Conservation (phyloP, 2,329 filamentous ascomycete species). For the Aspergillus bombycis region DNA sequence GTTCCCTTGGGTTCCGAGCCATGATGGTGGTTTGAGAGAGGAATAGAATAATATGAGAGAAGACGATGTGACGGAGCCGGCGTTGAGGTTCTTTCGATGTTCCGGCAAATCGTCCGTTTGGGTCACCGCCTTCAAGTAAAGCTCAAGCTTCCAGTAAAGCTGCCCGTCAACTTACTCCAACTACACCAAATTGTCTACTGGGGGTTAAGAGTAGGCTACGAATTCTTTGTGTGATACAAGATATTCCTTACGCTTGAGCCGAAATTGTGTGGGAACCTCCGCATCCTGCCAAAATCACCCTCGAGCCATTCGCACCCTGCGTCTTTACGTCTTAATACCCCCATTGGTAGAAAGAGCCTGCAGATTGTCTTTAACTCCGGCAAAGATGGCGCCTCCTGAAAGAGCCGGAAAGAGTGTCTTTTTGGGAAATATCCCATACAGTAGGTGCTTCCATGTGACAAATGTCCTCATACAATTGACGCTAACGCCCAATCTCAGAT, state of each 20-base stretch:
- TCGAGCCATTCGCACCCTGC: neutral
- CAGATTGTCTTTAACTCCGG: neutral
- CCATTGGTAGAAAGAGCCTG: slow-evolving; percentile 2
- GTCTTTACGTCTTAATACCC: neutral
- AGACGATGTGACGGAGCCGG: slow-evolving; percentile 31
- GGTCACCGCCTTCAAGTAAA: slow-evolving; percentile 28
- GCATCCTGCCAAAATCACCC: neutral
- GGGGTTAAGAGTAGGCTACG: neutral
- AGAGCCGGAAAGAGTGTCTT: slow-evolving; percentile 51
- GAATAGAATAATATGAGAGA: slow-evolving; percentile 26
- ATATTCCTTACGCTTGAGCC: neutral
- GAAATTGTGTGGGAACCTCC: neutral
- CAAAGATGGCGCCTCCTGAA: slow-evolving; percentile 47
- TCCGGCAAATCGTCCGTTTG: slow-evolving; percentile 27
- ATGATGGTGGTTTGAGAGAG: slow-evolving; percentile 35
- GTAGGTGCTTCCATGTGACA: slow-evolving; percentile 62
- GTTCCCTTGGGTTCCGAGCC: slow-evolving; percentile 64
- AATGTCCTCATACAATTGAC: neutral
- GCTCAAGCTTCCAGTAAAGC: slow-evolving; percentile 5
- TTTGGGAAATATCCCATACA: slow-evolving; percentile 64
- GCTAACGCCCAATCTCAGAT: slow-evolving; percentile 58
- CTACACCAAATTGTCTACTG: neutral
- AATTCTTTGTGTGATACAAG: neutral
- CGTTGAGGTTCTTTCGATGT: slow-evolving; percentile 20
- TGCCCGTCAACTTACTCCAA: neutral